Conservation (phyloP, 2,329 filamentous ascomycete species). For the Verticillium tricorpus region DNA sequence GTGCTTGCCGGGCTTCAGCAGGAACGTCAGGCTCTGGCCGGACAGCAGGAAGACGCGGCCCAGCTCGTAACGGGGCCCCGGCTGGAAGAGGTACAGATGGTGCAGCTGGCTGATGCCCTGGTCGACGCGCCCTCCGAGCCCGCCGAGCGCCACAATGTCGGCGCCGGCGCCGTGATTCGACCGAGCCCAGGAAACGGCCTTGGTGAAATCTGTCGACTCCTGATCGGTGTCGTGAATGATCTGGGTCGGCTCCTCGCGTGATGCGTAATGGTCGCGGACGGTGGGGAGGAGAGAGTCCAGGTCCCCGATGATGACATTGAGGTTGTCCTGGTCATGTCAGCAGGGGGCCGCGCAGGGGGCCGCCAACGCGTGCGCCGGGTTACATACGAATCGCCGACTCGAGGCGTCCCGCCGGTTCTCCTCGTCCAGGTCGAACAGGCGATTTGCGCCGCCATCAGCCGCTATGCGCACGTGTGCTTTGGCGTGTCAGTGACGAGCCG, state of each 20-base stretch:
- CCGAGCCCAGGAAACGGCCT: constrained; percentile 64
- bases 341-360: background rate
- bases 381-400: background rate
- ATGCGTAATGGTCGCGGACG: constrained; percentile 62
- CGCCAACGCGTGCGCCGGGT: no score
- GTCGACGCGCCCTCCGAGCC: constrained; percentile 85
- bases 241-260: constrained; percentile 41
- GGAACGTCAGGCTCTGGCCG: constrained; percentile 74
- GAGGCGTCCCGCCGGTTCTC: constrained; percentile 2
- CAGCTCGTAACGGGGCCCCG: constrained; percentile 38
- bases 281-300: constrained; percentile 73
- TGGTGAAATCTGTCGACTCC: constrained; percentile 86
- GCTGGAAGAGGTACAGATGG: constrained; percentile 67
- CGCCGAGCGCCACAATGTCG: constrained; percentile 77
- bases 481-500: background rate
- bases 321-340: constrained; percentile 40
- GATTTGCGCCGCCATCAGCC: constrained; percentile 88
- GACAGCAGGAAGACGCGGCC: constrained; percentile 75
- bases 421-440: constrained; percentile 45
- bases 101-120: constrained; percentile 88
- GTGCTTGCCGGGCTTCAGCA: constrained; percentile 68
- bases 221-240: constrained; percentile 75
- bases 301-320: constrained; percentile 79
- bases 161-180: constrained; percentile 25
- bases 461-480: constrained; percentile 67